phyloP scores from a whole-genome alignment of 495 filamentous ascomycete genomes.

The Achaetomiella virescens region DNA sequence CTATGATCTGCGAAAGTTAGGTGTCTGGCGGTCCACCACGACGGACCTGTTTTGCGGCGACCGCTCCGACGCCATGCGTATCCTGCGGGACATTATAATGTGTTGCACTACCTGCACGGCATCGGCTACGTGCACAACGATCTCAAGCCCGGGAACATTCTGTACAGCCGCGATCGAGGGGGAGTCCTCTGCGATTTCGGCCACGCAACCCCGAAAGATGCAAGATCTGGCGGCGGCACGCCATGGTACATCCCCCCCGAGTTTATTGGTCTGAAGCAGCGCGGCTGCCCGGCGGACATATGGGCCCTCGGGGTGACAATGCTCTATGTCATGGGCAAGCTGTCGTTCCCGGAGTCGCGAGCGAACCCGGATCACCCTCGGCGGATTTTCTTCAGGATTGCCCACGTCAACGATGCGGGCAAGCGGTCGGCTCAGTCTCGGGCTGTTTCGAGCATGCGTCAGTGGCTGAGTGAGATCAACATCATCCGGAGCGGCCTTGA shows the following conservation, averaged over 20 bases:
- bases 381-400: slow-evolving; percentile 44
- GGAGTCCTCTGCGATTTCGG: slow-evolving; percentile 48
- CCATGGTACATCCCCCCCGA: slow-evolving; percentile 48
- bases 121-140: slow-evolving; percentile 44
- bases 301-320: slow-evolving; percentile 47
- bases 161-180: slow-evolving; percentile 46
- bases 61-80: slow-evolving; percentile 37
- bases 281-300: slow-evolving; percentile 42
- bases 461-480: slow-evolving; percentile 41
- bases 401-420: slow-evolving; percentile 23
- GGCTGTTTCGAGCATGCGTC: slow-evolving; percentile 39
- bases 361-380: slow-evolving; percentile 37
- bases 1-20: slow-evolving; percentile 35
- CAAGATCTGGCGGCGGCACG: slow-evolving; percentile 40
- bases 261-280: slow-evolving; percentile 41
- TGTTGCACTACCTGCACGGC: slow-evolving; percentile 42
- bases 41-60: slow-evolving; percentile 38
- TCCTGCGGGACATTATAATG: slow-evolving; percentile 42
- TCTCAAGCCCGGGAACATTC: slow-evolving; percentile 48
- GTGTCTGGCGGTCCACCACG: slow-evolving; percentile 33
- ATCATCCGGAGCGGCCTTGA: slow-evolving; percentile 33
- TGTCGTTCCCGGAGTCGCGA: slow-evolving; percentile 41
- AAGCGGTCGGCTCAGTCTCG: slow-evolving; percentile 30
- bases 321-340: slow-evolving; percentile 44
- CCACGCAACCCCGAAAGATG: slow-evolving; percentile 35